These are phyloP conservation scores for Lunularia cruciata DNA, from an alignment of 225 moss, liverwort and hornwort species.

Conservation along the genomic window DNA sequence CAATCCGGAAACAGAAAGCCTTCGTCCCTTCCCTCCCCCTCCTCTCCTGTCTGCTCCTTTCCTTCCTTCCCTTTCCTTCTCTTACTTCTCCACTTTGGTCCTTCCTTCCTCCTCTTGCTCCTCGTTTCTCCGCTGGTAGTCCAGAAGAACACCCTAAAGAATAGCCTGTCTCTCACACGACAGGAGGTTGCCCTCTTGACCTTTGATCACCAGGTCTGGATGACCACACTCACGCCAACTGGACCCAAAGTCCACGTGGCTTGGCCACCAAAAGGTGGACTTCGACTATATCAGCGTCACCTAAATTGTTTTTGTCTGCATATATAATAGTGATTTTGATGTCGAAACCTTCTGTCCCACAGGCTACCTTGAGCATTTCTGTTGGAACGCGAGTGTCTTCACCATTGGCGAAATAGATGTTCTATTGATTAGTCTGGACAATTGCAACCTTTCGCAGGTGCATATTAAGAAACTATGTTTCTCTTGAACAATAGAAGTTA, in stretches of 20 bases:
- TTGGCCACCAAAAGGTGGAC: no score
- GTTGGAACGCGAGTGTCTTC: no score
- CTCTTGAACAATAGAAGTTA: no score
- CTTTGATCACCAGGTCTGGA: not conserved
- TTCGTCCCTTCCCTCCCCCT: not conserved
- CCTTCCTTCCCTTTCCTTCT: not conserved
- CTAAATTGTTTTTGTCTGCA: no score
- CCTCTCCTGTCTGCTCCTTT: not conserved
- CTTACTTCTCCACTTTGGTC: not conserved
- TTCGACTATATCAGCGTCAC: no score
- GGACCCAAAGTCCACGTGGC: conserved; percentile 5
- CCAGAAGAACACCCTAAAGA: not conserved
- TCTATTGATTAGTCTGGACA: no score
- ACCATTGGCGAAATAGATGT: no score
- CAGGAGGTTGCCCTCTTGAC: not conserved
- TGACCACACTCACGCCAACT: conserved; percentile 8
- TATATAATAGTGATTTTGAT: no score
- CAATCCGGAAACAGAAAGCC: not conserved
- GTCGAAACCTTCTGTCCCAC: no score
- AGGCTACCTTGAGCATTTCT: no score
- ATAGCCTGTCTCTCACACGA: not conserved
- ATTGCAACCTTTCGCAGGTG: no score
- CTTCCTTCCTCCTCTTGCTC: not conserved
- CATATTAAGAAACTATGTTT: no score
- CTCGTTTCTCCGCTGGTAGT: not conserved